Base-by-base conservation (phyloP, 148 eudicot species). In the Limonium bicolor region DNA sequence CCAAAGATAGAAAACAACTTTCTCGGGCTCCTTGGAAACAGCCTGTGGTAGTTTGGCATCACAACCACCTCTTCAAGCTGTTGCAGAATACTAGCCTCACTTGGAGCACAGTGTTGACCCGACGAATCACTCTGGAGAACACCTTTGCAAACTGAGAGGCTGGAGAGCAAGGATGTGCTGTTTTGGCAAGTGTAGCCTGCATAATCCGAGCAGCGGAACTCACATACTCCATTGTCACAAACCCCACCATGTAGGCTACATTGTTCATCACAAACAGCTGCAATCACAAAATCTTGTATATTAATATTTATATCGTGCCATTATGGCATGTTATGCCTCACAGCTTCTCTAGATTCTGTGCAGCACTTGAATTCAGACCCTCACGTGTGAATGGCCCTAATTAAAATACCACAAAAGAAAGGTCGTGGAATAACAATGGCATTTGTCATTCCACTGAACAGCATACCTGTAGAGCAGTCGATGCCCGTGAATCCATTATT, bases 211-310 rank as follows among this genome's bases (percentile, higher is more conserved):
- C 97, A 90, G 22, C 97, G 93, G 34, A 90, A 90, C 63, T 90
- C 97, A 61, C 97, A 90, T 19, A 80, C 61, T 10, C 97, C 93
- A 32, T 90, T 78, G 58, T 90, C 95, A 53, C 97, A 90, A 10
- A 90, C 97, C 43, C 97, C 97, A 43, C 97, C 97, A 59, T 90
- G 97, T 44, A 90, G 93, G 54, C 97, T 90, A 61, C 97, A 90
- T 73, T 84, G 97, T 62, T 90, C 95, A 41, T 90, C 93, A 60
- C 97, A 90, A 13, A 78, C 76, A 65, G 84, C 97, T 90, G 87
- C 55, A 68, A 23, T 15, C 19, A 14, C 25, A 12, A 20, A 27
- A 18, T 6, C 20, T n/a, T n/a, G n/a, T n/a, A n/a, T n/a, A n/a
- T n/a, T n/a, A n/a, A n/a, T n/a, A n/a, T n/a, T n/a, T n/a, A n/a